Evolutionary conservation across 208 protist species (phyloP).

Genomic region (Acanthamoeba polyphaga): DNA sequence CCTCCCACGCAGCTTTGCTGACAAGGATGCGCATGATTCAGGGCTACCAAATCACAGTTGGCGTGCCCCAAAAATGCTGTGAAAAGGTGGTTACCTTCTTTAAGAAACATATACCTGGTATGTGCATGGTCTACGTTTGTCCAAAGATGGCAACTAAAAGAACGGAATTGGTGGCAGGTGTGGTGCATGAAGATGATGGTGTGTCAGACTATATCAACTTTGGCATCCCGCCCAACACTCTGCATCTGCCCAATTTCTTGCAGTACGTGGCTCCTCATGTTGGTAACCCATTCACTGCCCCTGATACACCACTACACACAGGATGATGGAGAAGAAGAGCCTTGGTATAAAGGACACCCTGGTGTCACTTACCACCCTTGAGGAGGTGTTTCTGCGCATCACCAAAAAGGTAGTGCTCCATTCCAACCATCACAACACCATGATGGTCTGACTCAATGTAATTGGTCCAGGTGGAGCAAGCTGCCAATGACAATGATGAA

Average conservation of each 20-base stretch:
- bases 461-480: no score
- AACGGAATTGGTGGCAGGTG: not conserved
- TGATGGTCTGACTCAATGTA: no score
- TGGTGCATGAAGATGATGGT: constrained; percentile 14
- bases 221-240: constrained; percentile 37
- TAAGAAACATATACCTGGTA: not conserved
- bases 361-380: constrained; percentile 78
- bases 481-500: no score
- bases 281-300: no score
- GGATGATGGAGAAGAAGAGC: constrained; percentile 61
- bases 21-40: not conserved
- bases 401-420: not conserved
- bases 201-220: constrained; percentile 61
- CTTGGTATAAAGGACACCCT: constrained; percentile 74
- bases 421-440: no score
- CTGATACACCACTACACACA: not conserved
- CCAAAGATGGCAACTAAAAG: no score
- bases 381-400: constrained; percentile 81
- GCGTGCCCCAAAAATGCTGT: not conserved
- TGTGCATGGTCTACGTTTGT: no score
- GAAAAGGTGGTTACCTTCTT: constrained; percentile 32
- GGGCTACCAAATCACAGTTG: constrained; percentile 57
- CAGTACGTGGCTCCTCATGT: no score
- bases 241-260: not conserved
- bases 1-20: not conserved